Base-by-base conservation (phyloP, 306 rosid species). In the Begonia peltatifolia region DNA sequence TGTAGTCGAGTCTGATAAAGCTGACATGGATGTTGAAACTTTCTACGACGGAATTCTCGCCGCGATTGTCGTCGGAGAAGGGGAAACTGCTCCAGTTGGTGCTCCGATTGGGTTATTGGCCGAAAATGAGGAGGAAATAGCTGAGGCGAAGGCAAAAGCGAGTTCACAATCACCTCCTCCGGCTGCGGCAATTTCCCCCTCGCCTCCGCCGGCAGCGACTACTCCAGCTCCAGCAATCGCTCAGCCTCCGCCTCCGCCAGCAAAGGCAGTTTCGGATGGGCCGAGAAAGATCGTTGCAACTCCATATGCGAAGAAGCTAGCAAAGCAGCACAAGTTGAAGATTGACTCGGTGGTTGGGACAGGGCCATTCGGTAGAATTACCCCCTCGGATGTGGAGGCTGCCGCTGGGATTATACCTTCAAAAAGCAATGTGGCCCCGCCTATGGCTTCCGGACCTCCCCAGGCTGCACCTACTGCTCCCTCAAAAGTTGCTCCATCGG, bases 11-110 rank as follows among this genome's bases (percentile, higher is more conserved):
- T 87, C 94, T 43, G 94, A 87, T 42, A 87, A 87, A 60, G 96
- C 96, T 6, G 94, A 87, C 59, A 87, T 87, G 94, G 96, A 83
- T 17, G 94, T 87, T 9, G 96, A 87, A 80, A 87, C 90, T 3
- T 87, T 87, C 62, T 87, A 87, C 47, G 94, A 87, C 11, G 96
- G 94, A 6, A 87, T 83, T 23, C 94, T 87, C 23, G 96, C 94
- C 1, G 86, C 84, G 16, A 87, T 87, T 47, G 90, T 87, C 8
- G 90, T 89, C 15, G 69, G 68, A 11, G 93, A 88, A 5, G 97
- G 95, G 2, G 75, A 89, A 20, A 71, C 89, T 2, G 89, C 97
- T 54, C 89, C 95, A 2, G 95, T 89, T 15, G 95, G 97, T 10
- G 78, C 97, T 12, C 84, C 95, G 5, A 89, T 89, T 14, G 95